phyloP scores from a whole-genome alignment of 768 basidiomycete genomes.

The Lactarius pseudohatsudake region DNA sequence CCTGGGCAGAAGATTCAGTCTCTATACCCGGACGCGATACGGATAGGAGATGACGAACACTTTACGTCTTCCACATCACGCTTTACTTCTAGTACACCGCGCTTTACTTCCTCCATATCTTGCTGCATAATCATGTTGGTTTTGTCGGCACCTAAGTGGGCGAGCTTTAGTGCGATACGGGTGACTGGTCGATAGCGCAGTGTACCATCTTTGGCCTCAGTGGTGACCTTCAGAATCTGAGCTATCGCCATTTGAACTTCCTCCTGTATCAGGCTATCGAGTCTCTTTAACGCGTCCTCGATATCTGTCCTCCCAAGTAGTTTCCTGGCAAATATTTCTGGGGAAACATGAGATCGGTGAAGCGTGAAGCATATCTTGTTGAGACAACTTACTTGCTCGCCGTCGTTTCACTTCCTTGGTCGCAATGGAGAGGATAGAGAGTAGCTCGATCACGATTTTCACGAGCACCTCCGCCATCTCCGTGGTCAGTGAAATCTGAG shows the following conservation, averaged over 20 bases:
- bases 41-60: not conserved
- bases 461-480: not conserved
- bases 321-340: too few species aligned
- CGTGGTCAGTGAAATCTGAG: not conserved
- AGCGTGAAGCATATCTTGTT: not conserved
- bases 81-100: not conserved
- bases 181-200: not conserved
- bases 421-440: not conserved
- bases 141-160: not conserved
- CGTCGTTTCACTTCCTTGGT: not conserved
- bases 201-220: not conserved
- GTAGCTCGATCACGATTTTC: not conserved
- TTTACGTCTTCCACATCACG: too few species aligned
- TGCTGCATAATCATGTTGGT: not conserved
- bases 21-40: not conserved
- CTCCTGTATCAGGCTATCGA: not conserved
- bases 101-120: not conserved
- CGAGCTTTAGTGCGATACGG: not conserved
- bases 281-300: not conserved
- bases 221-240: not conserved
- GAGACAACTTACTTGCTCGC: not conserved
- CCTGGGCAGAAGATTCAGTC: not conserved
- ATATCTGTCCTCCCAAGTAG: too few species aligned
- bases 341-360: too few species aligned
- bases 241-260: not conserved